These are phyloP conservation scores for Vaccinium macrocarpon DNA, from an alignment of 148 eudicot genomes.

Conservation along the genomic window DNA sequence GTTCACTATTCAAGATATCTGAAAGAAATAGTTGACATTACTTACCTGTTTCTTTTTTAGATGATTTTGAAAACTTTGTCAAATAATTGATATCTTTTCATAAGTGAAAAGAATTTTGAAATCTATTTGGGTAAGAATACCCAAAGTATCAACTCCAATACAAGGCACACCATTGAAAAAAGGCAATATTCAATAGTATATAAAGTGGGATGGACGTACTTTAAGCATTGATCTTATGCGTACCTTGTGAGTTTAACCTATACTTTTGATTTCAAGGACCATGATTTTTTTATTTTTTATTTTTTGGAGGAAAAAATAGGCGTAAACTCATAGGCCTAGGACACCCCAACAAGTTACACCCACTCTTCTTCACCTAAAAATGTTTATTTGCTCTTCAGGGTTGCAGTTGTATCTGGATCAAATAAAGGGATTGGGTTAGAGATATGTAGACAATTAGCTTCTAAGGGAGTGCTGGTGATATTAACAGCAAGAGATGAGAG, in stretches of 20 bases:
- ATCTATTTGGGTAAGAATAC: not conserved
- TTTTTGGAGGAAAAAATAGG: not conserved
- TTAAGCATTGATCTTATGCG: not conserved
- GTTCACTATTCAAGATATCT: not conserved
- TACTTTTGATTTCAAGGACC: not conserved
- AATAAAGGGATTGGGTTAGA: slow-evolving; percentile 29
- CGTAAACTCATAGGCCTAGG: not conserved
- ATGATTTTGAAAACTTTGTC: not conserved
- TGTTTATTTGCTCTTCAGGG: not conserved
- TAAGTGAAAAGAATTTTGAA: not conserved
- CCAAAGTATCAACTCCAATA: not conserved
- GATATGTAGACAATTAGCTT: slow-evolving; percentile 22
- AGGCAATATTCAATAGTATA: not conserved
- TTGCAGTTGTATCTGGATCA: slow-evolving; percentile 30
- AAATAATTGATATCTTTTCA: not conserved
- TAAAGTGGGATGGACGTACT: not conserved
- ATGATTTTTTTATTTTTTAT: not conserved
- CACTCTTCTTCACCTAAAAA: not conserved
- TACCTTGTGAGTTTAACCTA: not conserved
- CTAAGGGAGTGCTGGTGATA: slow-evolving; percentile 17
- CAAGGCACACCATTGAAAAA: not conserved
- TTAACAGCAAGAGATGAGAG: slow-evolving; percentile 30
- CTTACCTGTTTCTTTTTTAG: not conserved
- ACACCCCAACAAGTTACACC: not conserved
- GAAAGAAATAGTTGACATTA: not conserved